Evolutionary conservation across 495 filamentous ascomycete genomes (phyloP), one percentile per base, ranked within the genome.

Genomic region (Trichoderma orchidacearum): DNA sequence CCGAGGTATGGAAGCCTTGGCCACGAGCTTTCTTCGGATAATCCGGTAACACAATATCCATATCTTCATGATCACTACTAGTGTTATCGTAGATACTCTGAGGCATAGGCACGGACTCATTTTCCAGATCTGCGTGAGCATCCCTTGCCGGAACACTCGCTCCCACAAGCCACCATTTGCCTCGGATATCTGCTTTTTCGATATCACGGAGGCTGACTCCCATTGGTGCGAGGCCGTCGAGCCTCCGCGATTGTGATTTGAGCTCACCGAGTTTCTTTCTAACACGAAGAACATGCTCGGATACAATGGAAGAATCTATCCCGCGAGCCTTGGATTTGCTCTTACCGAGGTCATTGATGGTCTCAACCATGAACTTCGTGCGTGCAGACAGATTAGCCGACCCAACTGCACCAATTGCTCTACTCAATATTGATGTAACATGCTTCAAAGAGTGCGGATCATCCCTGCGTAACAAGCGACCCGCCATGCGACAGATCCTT

Each of bases 101-200:
- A 1, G 41, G 2, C 3, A 23, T 23, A 9, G 41, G 15, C 11
- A 7, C 27, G 3, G 62, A 57, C 7, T 69, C 59, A 53, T 56
- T 58, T 5, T 68, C 64, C 1, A 6, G 1, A 59, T 30, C 66
- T 61, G 30, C 65, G 15, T 56, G 17, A 3, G 30, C 29, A 3
- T 34, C 31, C 18, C 36, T 55, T 13, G 53, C 30, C 21, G 53
- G 53, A 6, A 55, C 53, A 35, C 89, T 94, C 12, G 92, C 90
- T 45, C 93, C 92, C 25, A 96, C 85, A 32, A 97, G 80, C 93
- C 93, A 97, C 94, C 93, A 97, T 74, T 95, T 96, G 3, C 93
- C 93, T 68, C 86, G 89, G 61, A 85, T 90, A 21, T 90, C 84
- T 2, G 83, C 84, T 56, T 92, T 77, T 55, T 78, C 78, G 58